Base-by-base conservation (phyloP, 208 protist genomes). In the Naegleria gruberi region DNA sequence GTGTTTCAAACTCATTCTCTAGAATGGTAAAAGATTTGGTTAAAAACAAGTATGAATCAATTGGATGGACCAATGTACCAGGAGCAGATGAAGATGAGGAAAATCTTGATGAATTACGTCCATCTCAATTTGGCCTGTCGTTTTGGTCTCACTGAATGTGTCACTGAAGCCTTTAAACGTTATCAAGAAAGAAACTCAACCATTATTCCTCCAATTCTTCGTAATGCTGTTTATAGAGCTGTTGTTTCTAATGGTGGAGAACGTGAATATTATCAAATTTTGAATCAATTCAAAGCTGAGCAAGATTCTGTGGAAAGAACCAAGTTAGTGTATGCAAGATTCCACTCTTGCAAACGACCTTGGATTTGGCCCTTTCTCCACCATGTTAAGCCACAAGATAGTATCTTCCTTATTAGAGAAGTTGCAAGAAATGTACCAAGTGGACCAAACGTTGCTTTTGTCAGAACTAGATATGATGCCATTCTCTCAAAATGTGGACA, bases 381-480 rank as follows among this genome's bases (percentile, higher is more conserved):
- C n/a, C 15, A 41, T 17, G 83, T 87, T 55, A 30, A 55, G 12
- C 8, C 43, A 23, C 83, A 87, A 55, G 83, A 87, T 40, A 40
- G n/a, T 19, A 40, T 45, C 19, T 55, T 34, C 42, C 12, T 87
- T 12, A 87, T 87, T 55, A 0, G 83, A 40, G 43, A 87, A 55
- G 83, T 87, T 5, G 83, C 43, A 10, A 87, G 44, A n/a, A 87
- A 55, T 87, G 65, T 37, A 26, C 83, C 83, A 41, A 57, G 40
- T 87, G 83, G 83, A 55, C 51, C 44, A 1, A 12, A 55, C 12
- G 42, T 87, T 46, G 83, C 83, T 41, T 87, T 87, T 55, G 83
- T 87, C 10, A 0, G 65, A 37, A 37, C 65, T 37, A 19, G 30
- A 37, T 77, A 37, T 2, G 30, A 77, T 37, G 65, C 17, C 26